Evolutionary conservation across 805 yeast genomes (phyloP), one percentile per base, ranked within the genome.

Genomic region (Saccharomycopsis babjevae): DNA sequence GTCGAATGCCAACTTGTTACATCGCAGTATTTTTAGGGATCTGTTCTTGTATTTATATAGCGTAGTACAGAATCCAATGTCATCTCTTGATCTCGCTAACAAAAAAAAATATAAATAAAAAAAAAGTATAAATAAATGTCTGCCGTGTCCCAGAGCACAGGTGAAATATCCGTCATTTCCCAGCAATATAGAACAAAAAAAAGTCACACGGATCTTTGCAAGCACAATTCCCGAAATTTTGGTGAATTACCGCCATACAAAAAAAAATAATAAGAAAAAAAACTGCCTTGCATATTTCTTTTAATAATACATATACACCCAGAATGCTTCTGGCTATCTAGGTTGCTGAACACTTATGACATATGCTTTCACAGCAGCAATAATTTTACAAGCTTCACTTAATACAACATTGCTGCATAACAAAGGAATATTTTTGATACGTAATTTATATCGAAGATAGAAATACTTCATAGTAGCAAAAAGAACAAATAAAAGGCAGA

Each of bases 91-190:
- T 46, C 28, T 22, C 32, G 5, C n/a, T 25, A 28, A 25, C 25
- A 46, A 16, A 20, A 46, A 46, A 46, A 46, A 42, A n/a, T n/a
- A n/a, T n/a, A n/a, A n/a, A n/a, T n/a, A n/a, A 42, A 42, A 18
- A 42, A 42, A 42, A 46, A 46, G 52, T 46, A 46, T 22, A 25
- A 46, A 46, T 46, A 46, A 46, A 46, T 46, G 22, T 46, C 52
- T 28, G 52, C 52, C 52, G 52, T 25, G 52, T 46, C 25, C 52
- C 52, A 46, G 52, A 46, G 52, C 30, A 32, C 32, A 46, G 52
- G 22, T 46, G 52, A 46, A 46, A 46, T 46, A 46, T 46, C 52
- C 52, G 52, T 46, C 52, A 46, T 46, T 46, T 46, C 52, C 52
- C 52, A 46, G 32, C 32, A 5, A 16, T 46, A 40, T n/a, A 18